Evolutionary conservation across 108 stramenopile species (phyloP), one percentile per base, ranked within the genome.

Genomic region (Nitzschia sp.): DNA sequence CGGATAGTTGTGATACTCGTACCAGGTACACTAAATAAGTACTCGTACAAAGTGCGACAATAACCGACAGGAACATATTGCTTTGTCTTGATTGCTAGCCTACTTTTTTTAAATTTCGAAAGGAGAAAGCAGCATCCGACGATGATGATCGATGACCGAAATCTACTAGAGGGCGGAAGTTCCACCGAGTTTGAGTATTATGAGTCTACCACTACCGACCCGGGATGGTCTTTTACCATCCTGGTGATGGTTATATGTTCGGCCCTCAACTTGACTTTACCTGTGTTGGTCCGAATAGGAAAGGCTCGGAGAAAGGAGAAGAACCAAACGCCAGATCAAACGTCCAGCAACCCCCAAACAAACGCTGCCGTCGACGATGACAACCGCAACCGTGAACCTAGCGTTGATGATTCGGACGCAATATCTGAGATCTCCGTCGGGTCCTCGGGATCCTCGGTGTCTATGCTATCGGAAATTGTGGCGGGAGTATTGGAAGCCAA

Each of bases 201-300:
- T 57, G 53, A 67, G 0, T 59, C 80, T n/a, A 68, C 64, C n/a
- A 66, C 80, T 15, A 26, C 29, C 16, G 70, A 80, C 48, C 75
- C 80, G 23, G 80, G 71, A 17, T 75, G 73, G 73, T n/a, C 21
- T 23, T 67, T 58, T 29, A 68, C 66, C 9, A 44, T 27, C 0
- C n/a, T 16, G 4, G 64, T 75, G n/a, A 30, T 75, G 0, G 27
- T 38, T 27, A 46, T 58, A 30, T 69, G 75, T 44, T 15, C 62
- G 8, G 17, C 46, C 6, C 2, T 65, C 27, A 76, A 66, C 21
- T 5, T 63, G 53, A 27, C 16, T 38, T 38, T 66, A 23, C 63
- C 69, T 29, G 19, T 65, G 1, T 41, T 54, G 62, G 33, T 66
- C 16, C 27, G 25, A 21, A 41, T 44, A 19, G 62, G 28, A 63